Base-by-base conservation (phyloP, 2,329 filamentous ascomycete species). In the Clarireedia monteithiana region DNA sequence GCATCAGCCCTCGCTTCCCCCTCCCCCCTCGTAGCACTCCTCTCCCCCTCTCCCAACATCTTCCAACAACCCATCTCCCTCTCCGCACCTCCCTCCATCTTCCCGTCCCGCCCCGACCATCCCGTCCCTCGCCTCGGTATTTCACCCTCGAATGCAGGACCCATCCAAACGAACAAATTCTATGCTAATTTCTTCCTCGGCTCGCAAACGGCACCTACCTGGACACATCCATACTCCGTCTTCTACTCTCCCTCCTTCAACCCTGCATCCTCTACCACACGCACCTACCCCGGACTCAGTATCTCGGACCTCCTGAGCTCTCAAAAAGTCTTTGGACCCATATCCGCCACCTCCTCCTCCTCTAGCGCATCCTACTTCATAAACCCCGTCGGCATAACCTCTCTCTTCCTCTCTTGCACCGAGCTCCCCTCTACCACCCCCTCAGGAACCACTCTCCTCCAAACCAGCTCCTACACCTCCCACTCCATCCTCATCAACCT, bases 181-280 rank as follows among this genome's bases (percentile, higher is more conserved):
- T 89, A 88, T 64, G 78, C 85, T 63, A 94, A 94, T 65, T 83
- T 94, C 60, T 90, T 90, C 69, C 75, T 96, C 0, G 86, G 84
- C 4, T 78, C 77, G 45, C 90, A 95, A 69, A 80, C 76, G 4
- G 79, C 79, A 6, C 79, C 85, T 0, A 77, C 84, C 0, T 96
- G 86, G 72, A 85, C 87, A 0, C 85, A 91, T 66, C 91, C 88
- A 1, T 91, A 91, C 67, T 80, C 82, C 2, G 67, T 91, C 17
- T 72, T 78, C 17, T 91, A 86, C 85, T 77, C 79, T 9, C 27
- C 27, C 27, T 30, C 27, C 27, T 30, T 30, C 20, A 20, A 3
- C 20, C 20, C 20, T 20, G 1, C 20, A 20, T 20, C 20, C 27
- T 9, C 27, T 10, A 9, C 27, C 27, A 9, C 27, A 30, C 27